Evolutionary conservation across 352 stramenopile species (phyloP), one percentile per base, ranked within the genome.

Genomic region (Peronospora belbahrii): DNA sequence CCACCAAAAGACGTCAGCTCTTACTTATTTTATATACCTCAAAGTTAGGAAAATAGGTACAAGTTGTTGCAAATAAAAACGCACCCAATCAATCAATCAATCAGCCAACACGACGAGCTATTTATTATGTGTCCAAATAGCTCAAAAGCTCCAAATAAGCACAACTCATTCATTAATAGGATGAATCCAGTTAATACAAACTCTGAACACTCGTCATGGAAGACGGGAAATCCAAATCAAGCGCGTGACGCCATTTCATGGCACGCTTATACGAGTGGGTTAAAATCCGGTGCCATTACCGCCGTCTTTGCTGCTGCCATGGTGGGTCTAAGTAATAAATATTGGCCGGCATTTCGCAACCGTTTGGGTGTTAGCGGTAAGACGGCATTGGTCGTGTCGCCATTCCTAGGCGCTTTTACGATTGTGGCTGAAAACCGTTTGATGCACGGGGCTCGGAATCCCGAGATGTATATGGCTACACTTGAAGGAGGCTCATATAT

Each of bases 301-400:
- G 59, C 52, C 27, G 51, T 47, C 0, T 38, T 81, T 15, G 45
- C 54, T 0, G 65, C 42, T 5, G 34, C 23, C 0, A 59, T 37
- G 35, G 78, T 85, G 25, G 25, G 65, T 10, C 33, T 59, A 0
- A 74, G 72, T 36, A 63, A 89, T 53, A 77, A 80, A 27, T 73
- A 81, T 57, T 87, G 46, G 62, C 56, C 65, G 1, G 63, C 58
- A 27, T 92, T 89, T 71, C 81, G 78, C 62, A 71, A 67, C 35
- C 77, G 81, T 9, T 46, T 92, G 7, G 72, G 64, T 31, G 58
- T 74, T 30, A 89, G 77, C 48, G 81, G 69, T 59, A 89, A 92
- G 72, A 79, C 64, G 48, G 75, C 68, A 27, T 63, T 92, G 24
- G 66, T 86, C 22, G 61, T 89, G 17, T 72, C 62, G 35, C 64